Conservation (phyloP, 2,329 filamentous ascomycete species). For the Phialemonium atrogriseum region DNA sequence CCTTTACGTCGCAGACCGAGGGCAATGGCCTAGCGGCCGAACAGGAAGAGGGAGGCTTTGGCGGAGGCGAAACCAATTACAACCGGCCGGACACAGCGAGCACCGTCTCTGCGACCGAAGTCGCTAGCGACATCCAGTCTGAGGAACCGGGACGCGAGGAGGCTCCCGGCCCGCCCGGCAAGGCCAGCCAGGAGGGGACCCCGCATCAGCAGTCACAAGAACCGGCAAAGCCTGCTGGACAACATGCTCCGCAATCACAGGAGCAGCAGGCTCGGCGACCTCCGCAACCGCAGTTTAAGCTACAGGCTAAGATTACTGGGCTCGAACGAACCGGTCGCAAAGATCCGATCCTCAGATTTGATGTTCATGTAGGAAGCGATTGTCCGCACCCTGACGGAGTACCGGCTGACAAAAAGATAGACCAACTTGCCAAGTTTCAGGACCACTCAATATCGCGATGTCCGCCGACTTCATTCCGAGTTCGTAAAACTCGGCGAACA, state of each 20-base stretch:
- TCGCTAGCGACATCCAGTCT: constrained; percentile 24
- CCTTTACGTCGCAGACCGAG: constrained; percentile 27
- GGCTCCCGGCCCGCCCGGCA: too few relatives aligned
- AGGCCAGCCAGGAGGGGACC: too few relatives aligned
- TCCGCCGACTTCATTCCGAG: constrained; percentile 89
- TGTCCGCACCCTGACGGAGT: constrained; percentile 1
- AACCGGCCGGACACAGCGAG: constrained; percentile 38
- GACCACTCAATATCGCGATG: constrained; percentile 96
- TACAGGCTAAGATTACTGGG: constrained; percentile 91
- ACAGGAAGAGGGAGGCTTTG: constrained; percentile 24
- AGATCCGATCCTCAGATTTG: constrained; percentile 88
- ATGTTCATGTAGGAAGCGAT: constrained; percentile 91
- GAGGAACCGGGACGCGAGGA: too few relatives aligned
- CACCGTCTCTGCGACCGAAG: constrained; percentile 34
- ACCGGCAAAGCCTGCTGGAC: constrained; percentile 6
- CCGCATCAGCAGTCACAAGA: constrained; percentile 17
- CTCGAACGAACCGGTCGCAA: constrained; percentile 91
- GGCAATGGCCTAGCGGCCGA: constrained; percentile 34
- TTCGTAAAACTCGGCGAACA: constrained; percentile 96
- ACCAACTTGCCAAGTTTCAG: constrained; percentile 98
- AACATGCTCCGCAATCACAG: constrained; percentile 4
- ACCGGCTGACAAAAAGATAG: too few relatives aligned
- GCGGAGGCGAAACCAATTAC: constrained; percentile 29
- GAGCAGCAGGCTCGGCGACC: constrained; percentile 45
- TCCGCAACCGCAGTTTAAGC: constrained; percentile 64